These are phyloP conservation scores for Cucumis cinereus DNA, from an alignment of 306 rosid genomes.

Conservation along the genomic window DNA sequence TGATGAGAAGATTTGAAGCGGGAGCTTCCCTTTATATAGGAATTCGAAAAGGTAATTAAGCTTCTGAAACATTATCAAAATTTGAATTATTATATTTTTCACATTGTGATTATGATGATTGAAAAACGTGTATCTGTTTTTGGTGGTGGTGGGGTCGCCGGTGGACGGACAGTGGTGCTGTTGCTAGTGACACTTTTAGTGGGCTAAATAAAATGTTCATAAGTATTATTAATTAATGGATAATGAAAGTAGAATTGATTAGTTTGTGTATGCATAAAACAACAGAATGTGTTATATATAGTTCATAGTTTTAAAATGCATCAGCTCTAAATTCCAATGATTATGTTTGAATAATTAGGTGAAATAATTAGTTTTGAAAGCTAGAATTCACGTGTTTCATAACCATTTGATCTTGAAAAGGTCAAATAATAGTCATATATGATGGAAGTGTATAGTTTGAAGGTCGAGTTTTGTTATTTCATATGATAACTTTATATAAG, in stretches of 20 bases:
- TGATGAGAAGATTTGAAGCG: neutral
- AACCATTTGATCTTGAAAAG: neutral
- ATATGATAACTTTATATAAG: neutral
- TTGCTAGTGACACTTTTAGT: neutral
- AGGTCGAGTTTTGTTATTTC: neutral
- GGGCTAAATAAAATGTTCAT: neutral
- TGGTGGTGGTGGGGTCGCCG: neutral
- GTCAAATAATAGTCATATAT: too few species aligned
- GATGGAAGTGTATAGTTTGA: too few species aligned
- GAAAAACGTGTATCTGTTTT: neutral
- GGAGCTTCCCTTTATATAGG: neutral
- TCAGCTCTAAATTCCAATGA: neutral
- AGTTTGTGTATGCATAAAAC: neutral
- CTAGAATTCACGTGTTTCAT: neutral
- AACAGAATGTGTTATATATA: neutral
- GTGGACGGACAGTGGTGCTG: conserved; percentile 1
- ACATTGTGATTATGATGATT: neutral
- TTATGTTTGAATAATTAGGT: neutral
- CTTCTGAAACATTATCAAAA: neutral
- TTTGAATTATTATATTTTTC: neutral
- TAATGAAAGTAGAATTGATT: neutral
- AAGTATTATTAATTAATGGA: neutral
- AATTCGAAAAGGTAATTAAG: neutral
- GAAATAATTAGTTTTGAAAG: neutral
- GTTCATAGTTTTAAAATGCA: neutral